Evolutionary conservation across 2,329 filamentous ascomycete genomes (phyloP), one percentile per base, ranked within the genome.

Genomic region (Bertia moriformis): DNA sequence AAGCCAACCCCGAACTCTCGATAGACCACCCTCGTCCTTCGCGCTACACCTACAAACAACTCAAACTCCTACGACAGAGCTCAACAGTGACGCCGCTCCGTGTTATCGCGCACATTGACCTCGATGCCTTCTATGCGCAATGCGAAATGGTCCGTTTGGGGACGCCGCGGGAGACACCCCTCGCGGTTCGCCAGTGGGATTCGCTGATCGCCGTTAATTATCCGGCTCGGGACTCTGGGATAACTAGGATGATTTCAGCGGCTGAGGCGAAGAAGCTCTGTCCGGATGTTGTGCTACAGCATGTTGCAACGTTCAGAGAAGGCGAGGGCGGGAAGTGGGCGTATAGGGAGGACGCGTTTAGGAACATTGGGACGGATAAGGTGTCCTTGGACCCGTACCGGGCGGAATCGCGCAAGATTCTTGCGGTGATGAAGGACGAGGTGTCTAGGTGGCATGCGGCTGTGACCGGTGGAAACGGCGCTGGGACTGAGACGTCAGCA

Each of bases 51-150:
- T 86, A 83, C 55, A 83, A 83, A 43, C 79, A 96, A 40, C 69
- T 96, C 14, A 68, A 74, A 22, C 79, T 88, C 46, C 72, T 96
- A 41, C 73, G 78, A 4, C 69, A 77, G 7, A 86, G 72, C 47
- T 77, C 74, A 22, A 67, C 78, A 0, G 74, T 76, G 5, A 86
- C 76, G 38, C 89, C 89, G 1, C 67, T 98, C 24, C 78, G 91
- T 36, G 83, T 93, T 19, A 76, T 95, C 48, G 85, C 86, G 4
- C 88, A 95, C 56, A 77, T 96, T 45, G 91, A 98, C 52, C 77
- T 98, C 43, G 91, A 98, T 71, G 89, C 89, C 29, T 98, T 98
- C 60, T 98, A 98, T 57, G 83, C 83, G 3, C 91, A 98, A 64
- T 95, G 87, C 54, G 91, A 98, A 61, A 93, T 88, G 71, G 78